phyloP scores from a whole-genome alignment of 2,329 filamentous ascomycete genomes.

The Fusarium setosum region DNA sequence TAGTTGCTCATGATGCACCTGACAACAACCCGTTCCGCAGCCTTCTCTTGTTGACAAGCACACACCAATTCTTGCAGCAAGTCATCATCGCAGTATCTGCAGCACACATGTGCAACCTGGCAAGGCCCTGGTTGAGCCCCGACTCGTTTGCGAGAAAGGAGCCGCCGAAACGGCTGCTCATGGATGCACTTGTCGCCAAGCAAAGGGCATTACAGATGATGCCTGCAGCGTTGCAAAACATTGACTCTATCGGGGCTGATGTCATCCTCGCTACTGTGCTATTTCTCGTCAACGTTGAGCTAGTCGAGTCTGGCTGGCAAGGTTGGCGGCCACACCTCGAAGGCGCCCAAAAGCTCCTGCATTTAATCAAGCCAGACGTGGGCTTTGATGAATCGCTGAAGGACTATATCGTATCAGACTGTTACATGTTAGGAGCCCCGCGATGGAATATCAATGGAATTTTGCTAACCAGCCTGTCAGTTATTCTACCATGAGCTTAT shows the following conservation, averaged over 20 bases:
- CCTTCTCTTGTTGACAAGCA: slow-evolving; percentile 53
- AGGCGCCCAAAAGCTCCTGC: slow-evolving; percentile 56
- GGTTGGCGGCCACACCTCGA: slow-evolving; percentile 59
- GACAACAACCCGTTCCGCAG: slow-evolving; percentile 58
- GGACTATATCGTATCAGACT: slow-evolving; percentile 60
- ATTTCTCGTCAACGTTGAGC: slow-evolving; percentile 61
- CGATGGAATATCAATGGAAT: background rate
- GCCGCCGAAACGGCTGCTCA: slow-evolving; percentile 42
- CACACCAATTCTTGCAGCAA: slow-evolving; percentile 55
- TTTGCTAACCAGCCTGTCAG: slow-evolving; percentile 33
- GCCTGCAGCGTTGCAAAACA: slow-evolving; percentile 50
- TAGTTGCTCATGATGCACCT: slow-evolving; percentile 58
- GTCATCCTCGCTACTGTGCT: slow-evolving; percentile 58
- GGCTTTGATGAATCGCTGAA: slow-evolving; percentile 49
- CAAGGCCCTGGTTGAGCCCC: slow-evolving; percentile 27
- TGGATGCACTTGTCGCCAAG: slow-evolving; percentile 58
- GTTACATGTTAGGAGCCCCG: slow-evolving; percentile 52
- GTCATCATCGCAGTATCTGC: slow-evolving; percentile 60
- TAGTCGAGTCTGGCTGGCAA: slow-evolving; percentile 60
- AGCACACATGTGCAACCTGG: slow-evolving; percentile 56
- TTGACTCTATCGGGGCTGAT: slow-evolving; percentile 51
- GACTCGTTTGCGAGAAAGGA: slow-evolving; percentile 47
- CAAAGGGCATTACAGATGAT: slow-evolving; percentile 56
- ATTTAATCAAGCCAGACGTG: slow-evolving; percentile 49
- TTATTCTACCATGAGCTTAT: slow-evolving; percentile 57